Conservation (phyloP, 2,329 filamentous ascomycete species). For the Teratosphaeria epicoccoides region DNA sequence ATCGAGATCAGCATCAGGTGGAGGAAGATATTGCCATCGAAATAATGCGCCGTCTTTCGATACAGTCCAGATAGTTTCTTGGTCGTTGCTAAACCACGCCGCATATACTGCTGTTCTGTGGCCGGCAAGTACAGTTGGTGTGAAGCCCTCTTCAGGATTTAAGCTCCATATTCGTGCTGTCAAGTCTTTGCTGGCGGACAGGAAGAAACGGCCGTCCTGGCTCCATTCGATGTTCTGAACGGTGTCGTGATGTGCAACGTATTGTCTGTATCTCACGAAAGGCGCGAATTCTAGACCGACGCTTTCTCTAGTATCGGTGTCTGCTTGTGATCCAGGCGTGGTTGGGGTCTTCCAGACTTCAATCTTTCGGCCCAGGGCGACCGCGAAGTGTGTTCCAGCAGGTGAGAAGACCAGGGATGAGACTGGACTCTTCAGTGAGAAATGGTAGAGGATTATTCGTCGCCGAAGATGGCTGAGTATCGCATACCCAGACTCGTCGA, state of each 20-base stretch:
- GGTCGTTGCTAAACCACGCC: constrained; percentile 94
- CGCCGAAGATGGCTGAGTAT: constrained; percentile 86
- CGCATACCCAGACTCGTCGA: constrained; percentile 89
- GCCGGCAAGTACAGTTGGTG: constrained; percentile 78
- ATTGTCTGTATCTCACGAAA: constrained; percentile 77
- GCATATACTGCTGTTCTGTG: constrained; percentile 82
- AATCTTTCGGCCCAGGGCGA: constrained; percentile 73
- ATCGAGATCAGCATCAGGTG: constrained; percentile 40
- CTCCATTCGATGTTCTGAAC: constrained; percentile 90
- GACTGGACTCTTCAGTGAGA: constrained; percentile 80
- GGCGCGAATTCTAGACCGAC: constrained; percentile 91
- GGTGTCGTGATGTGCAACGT: constrained; percentile 79
- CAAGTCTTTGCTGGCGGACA: constrained; percentile 83
- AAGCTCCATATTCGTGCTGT: constrained; percentile 94
- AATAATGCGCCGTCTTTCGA: constrained; percentile 97
- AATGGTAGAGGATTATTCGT: constrained; percentile 80
- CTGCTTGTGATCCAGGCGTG: constrained; percentile 45
- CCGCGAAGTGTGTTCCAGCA: constrained; percentile 81
- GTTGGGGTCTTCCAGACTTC: constrained; percentile 96
- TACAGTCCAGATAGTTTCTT: constrained; percentile 91
- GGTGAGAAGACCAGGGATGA: constrained; percentile 83
- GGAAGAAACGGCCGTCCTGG: constrained; percentile 86
- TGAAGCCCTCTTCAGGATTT: constrained; percentile 74
- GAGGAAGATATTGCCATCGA: constrained; percentile 71
- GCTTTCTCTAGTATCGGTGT: constrained; percentile 54